Base-by-base conservation (phyloP, 73 alveolate species). In the Strombidium stylifer region DNA sequence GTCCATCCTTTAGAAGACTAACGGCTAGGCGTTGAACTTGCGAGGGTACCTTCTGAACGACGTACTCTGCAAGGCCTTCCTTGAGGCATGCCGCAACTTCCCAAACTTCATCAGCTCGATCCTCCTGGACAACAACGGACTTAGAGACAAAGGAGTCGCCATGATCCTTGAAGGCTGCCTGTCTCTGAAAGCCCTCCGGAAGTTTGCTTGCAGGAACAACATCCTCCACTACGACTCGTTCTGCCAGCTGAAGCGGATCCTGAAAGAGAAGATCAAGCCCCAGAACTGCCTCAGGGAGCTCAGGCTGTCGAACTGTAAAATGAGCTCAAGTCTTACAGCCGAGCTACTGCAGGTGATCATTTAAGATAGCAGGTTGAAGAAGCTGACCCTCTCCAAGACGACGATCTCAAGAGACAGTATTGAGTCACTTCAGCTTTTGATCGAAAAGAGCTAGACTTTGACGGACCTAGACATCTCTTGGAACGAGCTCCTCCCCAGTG, bases 381-480 rank as follows among this genome's bases (percentile, higher is more conserved):
- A 64, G 31, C 42, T 64, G 10, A 65, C 56, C 4, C 59, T 64
- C 5, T 62, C 45, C 3, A 64, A 64, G n/a, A 65, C 78, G 31
- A 23, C 23, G 25, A 36, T 64, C 42, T 14, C 8, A 64, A 4
- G 78, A 64, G 0, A 20, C n/a, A 24, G 2, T 48, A 24, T 2
- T 64, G 23, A 46, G 47, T 44, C 3, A 19, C 15, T 42, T 64
- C 3, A 20, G 44, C 19, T 15, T 1, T 46, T 16, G 44, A 10
- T 64, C 5, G 2, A 46, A 44, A 3, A 25, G 23, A 25, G 66
- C 10, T 44, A 54, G 32, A 6, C 3, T 14, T 19, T 64, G 8
- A 44, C 55, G 2, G 78, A 64, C 8, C 37, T 64, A n/a, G 78
- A 64, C 47, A 64, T 64, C 14, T 28, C 57, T 18, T 64, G 78